Evolutionary conservation across 140 eudicot genomes (phyloP).

Genomic region (Stevia rebaudiana): DNA sequence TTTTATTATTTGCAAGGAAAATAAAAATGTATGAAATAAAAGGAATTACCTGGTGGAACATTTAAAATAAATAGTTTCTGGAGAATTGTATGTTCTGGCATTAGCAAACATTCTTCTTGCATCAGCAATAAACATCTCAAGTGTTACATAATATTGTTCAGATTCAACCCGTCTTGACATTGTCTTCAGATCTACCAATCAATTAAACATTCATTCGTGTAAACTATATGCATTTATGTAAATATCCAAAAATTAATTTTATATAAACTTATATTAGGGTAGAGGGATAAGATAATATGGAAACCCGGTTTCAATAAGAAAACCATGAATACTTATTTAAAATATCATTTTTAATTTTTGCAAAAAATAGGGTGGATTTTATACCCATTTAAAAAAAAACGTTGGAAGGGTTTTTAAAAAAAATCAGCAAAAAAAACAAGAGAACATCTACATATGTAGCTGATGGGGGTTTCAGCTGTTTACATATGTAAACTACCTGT

Average conservation of each 20-base stretch:
- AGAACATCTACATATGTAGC: too few relatives aligned
- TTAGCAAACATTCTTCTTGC: slow-evolving; percentile 82
- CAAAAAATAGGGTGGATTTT: too few relatives aligned
- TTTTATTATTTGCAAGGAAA: neutral
- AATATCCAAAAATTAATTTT: neutral
- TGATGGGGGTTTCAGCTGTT: too few relatives aligned
- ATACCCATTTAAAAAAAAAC: too few relatives aligned
- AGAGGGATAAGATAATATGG: too few relatives aligned
- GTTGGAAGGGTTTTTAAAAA: too few relatives aligned
- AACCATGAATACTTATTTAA: too few relatives aligned
- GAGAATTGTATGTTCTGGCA: slow-evolving; percentile 89
- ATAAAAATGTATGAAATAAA: neutral
- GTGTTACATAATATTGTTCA: slow-evolving; percentile 70
- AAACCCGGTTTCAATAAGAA: too few relatives aligned
- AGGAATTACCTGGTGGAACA: slow-evolving; percentile 70
- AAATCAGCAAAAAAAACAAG: too few relatives aligned
- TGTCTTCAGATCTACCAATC: slow-evolving; percentile 66
- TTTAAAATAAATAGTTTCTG: slow-evolving; percentile 88
- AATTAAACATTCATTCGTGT: neutral
- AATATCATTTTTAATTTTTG: too few relatives aligned
- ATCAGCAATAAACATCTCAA: slow-evolving; percentile 89
- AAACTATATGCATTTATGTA: neutral
- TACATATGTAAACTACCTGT: too few relatives aligned
- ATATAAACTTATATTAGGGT: neutral
- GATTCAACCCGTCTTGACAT: slow-evolving; percentile 93